phyloP scores from a whole-genome alignment of 2,329 filamentous ascomycete species.

The Colletotrichum tropicicola region DNA sequence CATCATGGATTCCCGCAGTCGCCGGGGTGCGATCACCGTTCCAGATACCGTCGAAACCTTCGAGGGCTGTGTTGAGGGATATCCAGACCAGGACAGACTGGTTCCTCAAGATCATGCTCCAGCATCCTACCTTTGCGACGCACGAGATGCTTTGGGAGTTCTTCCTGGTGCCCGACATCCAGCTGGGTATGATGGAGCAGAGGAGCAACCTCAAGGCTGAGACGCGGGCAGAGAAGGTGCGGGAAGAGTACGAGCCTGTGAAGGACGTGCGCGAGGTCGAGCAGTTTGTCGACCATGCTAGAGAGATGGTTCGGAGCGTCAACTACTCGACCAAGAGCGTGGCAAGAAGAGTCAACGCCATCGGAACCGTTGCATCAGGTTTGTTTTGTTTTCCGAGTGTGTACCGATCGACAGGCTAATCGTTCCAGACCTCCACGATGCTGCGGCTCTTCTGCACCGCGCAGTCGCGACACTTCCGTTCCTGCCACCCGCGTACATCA shows the following conservation, averaged over 20 bases:
- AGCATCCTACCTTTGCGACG: constrained; percentile 91
- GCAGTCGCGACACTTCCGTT: constrained; percentile 67
- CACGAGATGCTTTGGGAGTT: constrained; percentile 99
- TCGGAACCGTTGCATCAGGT: constrained; percentile 73
- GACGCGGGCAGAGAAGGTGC: constrained; percentile 81
- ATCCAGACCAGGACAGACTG: constrained; percentile 87
- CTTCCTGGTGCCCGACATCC: constrained; percentile 94
- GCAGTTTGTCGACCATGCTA: constrained; percentile 89
- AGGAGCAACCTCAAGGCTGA: constrained; percentile 88
- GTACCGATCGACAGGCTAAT: background rate
- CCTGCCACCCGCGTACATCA: constrained; percentile 73
- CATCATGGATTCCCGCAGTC: constrained; percentile 90
- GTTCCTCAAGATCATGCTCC: constrained; percentile 86
- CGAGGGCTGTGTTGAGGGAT: constrained; percentile 85
- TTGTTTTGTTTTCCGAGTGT: constrained; percentile 36
- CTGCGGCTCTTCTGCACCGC: constrained; percentile 63
- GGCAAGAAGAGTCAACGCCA: constrained; percentile 79
- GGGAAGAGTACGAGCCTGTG: constrained; percentile 88
- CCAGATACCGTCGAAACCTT: constrained; percentile 91
- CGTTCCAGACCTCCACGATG: constrained; percentile 71
- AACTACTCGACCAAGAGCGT: constrained; percentile 85
- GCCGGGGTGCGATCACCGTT: constrained; percentile 85
- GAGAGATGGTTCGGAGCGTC: constrained; percentile 87
- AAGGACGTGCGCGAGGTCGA: constrained; percentile 89
- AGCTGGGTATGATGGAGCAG: constrained; percentile 88